Conservation (phyloP, 768 basidiomycete genomes). For the Rossbeevera mucosa region DNA sequence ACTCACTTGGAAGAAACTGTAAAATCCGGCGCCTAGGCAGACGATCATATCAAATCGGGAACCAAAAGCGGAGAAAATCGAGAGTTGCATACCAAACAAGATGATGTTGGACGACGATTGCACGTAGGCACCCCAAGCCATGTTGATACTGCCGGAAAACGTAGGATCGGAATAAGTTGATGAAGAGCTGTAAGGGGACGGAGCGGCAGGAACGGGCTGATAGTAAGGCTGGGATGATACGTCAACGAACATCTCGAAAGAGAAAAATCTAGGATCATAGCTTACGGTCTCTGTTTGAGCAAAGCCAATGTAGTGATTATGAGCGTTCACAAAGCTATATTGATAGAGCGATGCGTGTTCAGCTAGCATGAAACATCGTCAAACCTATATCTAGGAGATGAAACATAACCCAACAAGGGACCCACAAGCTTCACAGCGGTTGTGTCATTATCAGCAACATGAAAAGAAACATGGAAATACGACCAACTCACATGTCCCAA, state of each 20-base stretch:
- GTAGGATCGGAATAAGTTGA: constrained; percentile 37
- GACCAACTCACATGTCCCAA: constrained; percentile 49
- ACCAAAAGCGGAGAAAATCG: constrained; percentile 21
- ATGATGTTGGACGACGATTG: constrained; percentile 38
- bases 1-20: constrained; percentile 43
- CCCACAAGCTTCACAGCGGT: constrained; percentile 36
- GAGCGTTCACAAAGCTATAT: constrained; percentile 41
- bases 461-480: not conserved
- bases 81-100: constrained; percentile 35
- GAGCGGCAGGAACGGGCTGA: constrained; percentile 42
- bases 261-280: not conserved
- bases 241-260: not conserved
- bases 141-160: constrained; percentile 11
- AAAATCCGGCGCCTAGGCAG: constrained; percentile 40
- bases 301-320: constrained; percentile 46
- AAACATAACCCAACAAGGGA: constrained; percentile 28
- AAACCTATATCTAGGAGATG: not conserved
- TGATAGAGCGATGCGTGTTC: constrained; percentile 50
- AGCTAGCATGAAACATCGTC: constrained; percentile 19
- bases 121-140: constrained; percentile 15
- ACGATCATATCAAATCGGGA: constrained; percentile 10
- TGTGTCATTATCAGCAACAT: constrained; percentile 6
- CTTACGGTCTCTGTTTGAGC: constrained; percentile 49
- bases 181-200: constrained; percentile 37
- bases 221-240: constrained; percentile 40